phyloP scores from a whole-genome alignment of 2,329 filamentous ascomycete species.

The Blastomyces emzantsi region DNA sequence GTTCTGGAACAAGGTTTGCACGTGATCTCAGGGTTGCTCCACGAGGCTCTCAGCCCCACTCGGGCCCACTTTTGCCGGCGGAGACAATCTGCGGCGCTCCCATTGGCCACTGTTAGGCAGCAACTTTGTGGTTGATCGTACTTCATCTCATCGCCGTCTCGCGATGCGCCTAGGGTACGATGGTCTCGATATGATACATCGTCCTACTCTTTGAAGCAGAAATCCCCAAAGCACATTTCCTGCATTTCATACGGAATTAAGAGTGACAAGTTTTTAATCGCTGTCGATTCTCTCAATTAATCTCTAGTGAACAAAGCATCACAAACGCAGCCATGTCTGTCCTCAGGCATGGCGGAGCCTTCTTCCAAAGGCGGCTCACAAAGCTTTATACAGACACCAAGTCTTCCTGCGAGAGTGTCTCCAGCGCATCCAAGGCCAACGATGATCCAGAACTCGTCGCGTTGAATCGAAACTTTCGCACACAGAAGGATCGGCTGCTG shows the following conservation, averaged over 20 bases:
- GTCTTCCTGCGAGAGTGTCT: conserved; percentile 49
- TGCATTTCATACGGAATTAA: neutral
- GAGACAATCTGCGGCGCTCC: neutral
- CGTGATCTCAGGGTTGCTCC: neutral
- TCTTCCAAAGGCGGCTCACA: conserved; percentile 44
- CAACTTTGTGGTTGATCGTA: neutral
- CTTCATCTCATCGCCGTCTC: neutral
- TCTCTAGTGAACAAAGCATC: neutral
- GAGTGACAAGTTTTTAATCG: neutral
- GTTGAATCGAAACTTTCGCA: conserved; percentile 51
- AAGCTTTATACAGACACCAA: conserved; percentile 58
- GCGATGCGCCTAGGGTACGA: neutral
- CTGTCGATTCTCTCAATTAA: neutral
- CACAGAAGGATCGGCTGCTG: conserved; percentile 55
- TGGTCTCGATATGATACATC: neutral
- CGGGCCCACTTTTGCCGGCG: conserved; percentile 6
- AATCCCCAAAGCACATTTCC: neutral
- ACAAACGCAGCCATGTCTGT: conserved; percentile 35
- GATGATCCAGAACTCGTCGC: conserved; percentile 47
- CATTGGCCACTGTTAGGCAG: conserved; percentile 10
- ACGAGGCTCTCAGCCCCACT: neutral
- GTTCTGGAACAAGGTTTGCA: neutral
- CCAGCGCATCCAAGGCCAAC: conserved; percentile 39
- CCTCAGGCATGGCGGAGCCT: conserved; percentile 37
- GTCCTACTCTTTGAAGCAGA: neutral